Base-by-base conservation (phyloP, 495 filamentous ascomycete species). In the Bathelium albidoporum region DNA sequence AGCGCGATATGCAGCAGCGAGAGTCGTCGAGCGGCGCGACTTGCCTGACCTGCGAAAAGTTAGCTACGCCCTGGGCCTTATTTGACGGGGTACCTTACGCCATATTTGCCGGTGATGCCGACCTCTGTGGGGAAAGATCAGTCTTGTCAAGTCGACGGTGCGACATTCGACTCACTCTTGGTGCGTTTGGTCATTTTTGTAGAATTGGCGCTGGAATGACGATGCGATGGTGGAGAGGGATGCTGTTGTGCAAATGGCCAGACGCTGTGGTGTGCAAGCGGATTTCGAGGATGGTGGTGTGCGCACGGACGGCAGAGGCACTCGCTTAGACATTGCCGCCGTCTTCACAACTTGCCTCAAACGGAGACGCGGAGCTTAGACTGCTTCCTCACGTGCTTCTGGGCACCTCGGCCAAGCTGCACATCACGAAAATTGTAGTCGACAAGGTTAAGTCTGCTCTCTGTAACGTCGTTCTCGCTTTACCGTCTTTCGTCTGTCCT, bases 101-200 rank as follows among this genome's bases (percentile, higher is more conserved):
- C 20, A 11, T 83, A 84, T 76, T 83, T 81, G 76, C 82, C 83
- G 82, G 82, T 84, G 69, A 84, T 81, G 73, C 91, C 90, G 89
- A 96, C 92, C 89, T 96, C 81, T 85, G 70, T 43, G 60, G 45
- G 59, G 59, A 49, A 58, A 32, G 62, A 69, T 81, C 73, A 65
- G 77, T 68, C 67, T 64, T 59, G 59, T 59, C 52, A 62, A 65
- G 45, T 31, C 53, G 22, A 60, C 53, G 65, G 62, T 22, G 5
- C 29, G 26, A 31, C 18, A 60, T 34, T 59, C 7, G 62, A 76
- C 80, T 72, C 75, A 84, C 82, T 96, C 88, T 95, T 95, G 62
- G 91, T 96, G 81, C 91, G 85, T 83, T 95, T 95, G 73, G 91
- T 93, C 91, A 96, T 96, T 77, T 86, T 90, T 83, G 45, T 65